phyloP scores from a whole-genome alignment of 202 grass and related monocot species.

The Zoysia matrella region DNA sequence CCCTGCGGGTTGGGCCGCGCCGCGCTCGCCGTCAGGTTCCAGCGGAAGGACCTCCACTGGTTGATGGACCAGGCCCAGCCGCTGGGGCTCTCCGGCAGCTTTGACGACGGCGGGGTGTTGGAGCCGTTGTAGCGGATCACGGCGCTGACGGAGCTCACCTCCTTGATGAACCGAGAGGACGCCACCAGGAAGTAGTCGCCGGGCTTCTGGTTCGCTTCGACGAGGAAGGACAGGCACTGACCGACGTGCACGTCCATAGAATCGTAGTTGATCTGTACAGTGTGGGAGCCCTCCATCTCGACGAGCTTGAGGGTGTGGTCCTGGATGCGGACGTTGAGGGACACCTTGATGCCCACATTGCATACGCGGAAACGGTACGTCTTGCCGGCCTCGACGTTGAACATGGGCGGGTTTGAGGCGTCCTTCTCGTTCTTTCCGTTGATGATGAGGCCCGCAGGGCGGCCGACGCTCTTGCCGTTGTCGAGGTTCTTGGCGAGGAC shows the following conservation, averaged over 20 bases:
- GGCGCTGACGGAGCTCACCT: slow-evolving; percentile 47
- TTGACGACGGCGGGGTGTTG: slow-evolving; percentile 57
- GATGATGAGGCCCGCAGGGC: slow-evolving; percentile 69
- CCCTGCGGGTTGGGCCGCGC: slow-evolving; percentile 96
- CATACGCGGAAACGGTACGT: slow-evolving; percentile 35
- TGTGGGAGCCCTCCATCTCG: slow-evolving; percentile 94
- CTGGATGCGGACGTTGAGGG: slow-evolving; percentile 85
- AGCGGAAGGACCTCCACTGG: slow-evolving; percentile 93
- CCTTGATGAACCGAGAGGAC: slow-evolving; percentile 86
- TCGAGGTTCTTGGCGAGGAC: slow-evolving; percentile 65
- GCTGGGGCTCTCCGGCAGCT: slow-evolving; percentile 57
- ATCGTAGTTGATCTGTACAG: slow-evolving; percentile 78
- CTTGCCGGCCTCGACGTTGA: slow-evolving; percentile 65
- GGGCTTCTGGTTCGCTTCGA: slow-evolving; percentile 70
- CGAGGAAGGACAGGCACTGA: slow-evolving; percentile 85
- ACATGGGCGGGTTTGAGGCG: slow-evolving; percentile 58
- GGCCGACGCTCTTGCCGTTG: slow-evolving; percentile 61
- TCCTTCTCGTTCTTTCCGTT: slow-evolving; percentile 82
- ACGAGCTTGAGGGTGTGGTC: slow-evolving; percentile 62
- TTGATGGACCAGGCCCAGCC: slow-evolving; percentile 94
- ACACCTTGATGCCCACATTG: slow-evolving; percentile 76
- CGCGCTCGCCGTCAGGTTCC: slow-evolving; percentile 95
- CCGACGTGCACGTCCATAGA: slow-evolving; percentile 77
- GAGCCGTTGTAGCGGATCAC: slow-evolving; percentile 73
- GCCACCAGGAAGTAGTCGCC: slow-evolving; percentile 71